Evolutionary conservation across 768 basidiomycete genomes (phyloP), one percentile per base, ranked within the genome.

Genomic region (Cystofilobasidium capitatum): DNA sequence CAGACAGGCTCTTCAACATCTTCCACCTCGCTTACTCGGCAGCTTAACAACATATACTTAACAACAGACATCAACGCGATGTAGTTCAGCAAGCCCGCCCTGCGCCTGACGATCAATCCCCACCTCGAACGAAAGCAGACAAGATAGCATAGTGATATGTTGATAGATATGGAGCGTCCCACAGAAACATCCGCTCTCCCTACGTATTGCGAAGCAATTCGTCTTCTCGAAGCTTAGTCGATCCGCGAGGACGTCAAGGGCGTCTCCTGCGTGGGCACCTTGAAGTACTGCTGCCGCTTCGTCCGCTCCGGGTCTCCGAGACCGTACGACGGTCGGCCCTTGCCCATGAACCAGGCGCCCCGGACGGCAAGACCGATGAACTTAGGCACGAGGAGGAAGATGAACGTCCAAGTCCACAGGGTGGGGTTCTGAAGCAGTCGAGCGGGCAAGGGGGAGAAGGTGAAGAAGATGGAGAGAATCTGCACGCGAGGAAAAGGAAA

Each of bases 371-470:
- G 51, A 6, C 51, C 51, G 31, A 31, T 7, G 8, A 55, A 5
- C 51, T 33, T 29, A 16, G 51, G 51, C 26, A 55, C 29, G 14
- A 55, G 51, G 29, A 55, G 1, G 8, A 76, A 58, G 31, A 76
- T 36, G 20, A 58, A 47, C 5, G 75, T 75, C 76, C 76, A 77
- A 20, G 69, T 60, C 1, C 55, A 44, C 35, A 59, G 45, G 13
- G 74, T 72, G 0, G 71, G 66, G 62, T 71, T 40, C 17, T 16
- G 4, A 24, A 75, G 61, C 26, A 74, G 66, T 7, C 72, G 71
- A 16, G 71, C 49, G 6, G 75, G 76, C 17, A 77, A 45, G 14
- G 75, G 73, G 3, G 74, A 42, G 17, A 77, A 69, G 5, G 75
- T 72, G 12, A 64, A 36, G 37, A 37, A 29, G 24, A 42, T n/a